phyloP scores from a whole-genome alignment of 495 filamentous ascomycete species.

The Xylaria flabelliformis region DNA sequence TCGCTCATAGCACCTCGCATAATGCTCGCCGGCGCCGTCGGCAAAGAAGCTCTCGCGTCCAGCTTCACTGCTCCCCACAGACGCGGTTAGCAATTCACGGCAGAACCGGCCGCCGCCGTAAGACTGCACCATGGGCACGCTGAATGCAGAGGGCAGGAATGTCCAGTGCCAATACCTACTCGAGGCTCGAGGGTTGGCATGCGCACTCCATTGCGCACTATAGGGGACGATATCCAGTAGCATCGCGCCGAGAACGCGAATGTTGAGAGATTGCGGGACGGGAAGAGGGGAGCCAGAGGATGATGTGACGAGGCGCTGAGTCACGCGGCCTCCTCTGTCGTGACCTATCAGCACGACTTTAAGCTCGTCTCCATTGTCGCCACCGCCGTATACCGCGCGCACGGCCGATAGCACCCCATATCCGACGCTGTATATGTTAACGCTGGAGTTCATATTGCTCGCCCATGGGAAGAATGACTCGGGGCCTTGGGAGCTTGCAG shows the following conservation, averaged over 20 bases:
- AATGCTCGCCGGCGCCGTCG: slow-evolving; percentile 44
- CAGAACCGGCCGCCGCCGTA: slow-evolving; percentile 51
- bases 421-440: neutral
- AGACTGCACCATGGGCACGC: slow-evolving; percentile 51
- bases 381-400: neutral
- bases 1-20: slow-evolving; percentile 49
- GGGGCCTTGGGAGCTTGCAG: neutral
- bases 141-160: slow-evolving; percentile 55
- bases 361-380: slow-evolving; percentile 8
- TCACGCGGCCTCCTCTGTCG: slow-evolving; percentile 56
- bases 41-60: slow-evolving; percentile 26
- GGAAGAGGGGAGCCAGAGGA: neutral
- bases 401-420: slow-evolving; percentile 2
- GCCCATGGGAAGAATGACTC: neutral
- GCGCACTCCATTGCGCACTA: slow-evolving; percentile 45
- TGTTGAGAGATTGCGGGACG: slow-evolving; percentile 7
- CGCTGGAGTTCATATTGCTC: neutral
- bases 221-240: slow-evolving; percentile 60
- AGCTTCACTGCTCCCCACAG: slow-evolving; percentile 36
- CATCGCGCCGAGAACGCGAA: slow-evolving; percentile 40
- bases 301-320: slow-evolving; percentile 52
- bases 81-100: slow-evolving; percentile 37
- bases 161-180: slow-evolving; percentile 57
- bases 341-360: slow-evolving; percentile 49
- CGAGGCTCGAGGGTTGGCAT: slow-evolving; percentile 36